Evolutionary conservation across 108 stramenopile genomes (phyloP), one percentile per base, ranked within the genome.

Genomic region (Cyclotella cryptica): DNA sequence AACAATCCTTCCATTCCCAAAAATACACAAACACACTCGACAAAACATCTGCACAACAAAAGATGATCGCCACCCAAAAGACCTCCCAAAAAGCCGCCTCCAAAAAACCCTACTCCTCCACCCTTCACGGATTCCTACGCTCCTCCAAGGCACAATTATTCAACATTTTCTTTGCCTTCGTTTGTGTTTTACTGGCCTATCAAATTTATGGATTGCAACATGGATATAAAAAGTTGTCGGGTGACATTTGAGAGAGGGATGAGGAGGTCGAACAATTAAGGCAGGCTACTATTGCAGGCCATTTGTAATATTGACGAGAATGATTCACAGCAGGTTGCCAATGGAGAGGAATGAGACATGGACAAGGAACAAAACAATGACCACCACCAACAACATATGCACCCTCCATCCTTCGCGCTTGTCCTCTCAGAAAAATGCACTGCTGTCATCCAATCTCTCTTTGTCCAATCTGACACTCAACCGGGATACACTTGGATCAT

Each of bases 161-260:
- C 35, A 86, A 86, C 49, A 86, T 86, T 40, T 47, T 83, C 28
- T 78, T 77, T 60, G 81, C 85, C n/a, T 86, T 86, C 57, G 68
- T 74, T 0, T 86, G 85, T 46, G 85, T 86, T 0, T 19, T 86
- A 43, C 63, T 86, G 28, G 85, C 85, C 44, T 71, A 79, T 70
- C 85, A 86, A 52, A 83, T 83, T 51, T 72, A 71, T 21, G 67
- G 61, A 7, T 83, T 83, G 72, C 29, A 78, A 35, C 40, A 47
- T 14, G 81, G 74, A 18, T 73, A 69, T 28, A 66, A 69, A 43
- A 83, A 80, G 53, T 75, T 86, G 45, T 26, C 72, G 35, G 77
- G 44, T 10, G 72, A 62, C 18, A 29, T 29, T n/a, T 64, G 58
- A 18, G 77, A 73, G 45, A 81, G 65, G 27, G 53, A 70, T 11